Evolutionary conservation across 1,284 basidiomycete species (phyloP), one percentile per base, ranked within the genome.

Genomic region (Pascua guehoae): DNA sequence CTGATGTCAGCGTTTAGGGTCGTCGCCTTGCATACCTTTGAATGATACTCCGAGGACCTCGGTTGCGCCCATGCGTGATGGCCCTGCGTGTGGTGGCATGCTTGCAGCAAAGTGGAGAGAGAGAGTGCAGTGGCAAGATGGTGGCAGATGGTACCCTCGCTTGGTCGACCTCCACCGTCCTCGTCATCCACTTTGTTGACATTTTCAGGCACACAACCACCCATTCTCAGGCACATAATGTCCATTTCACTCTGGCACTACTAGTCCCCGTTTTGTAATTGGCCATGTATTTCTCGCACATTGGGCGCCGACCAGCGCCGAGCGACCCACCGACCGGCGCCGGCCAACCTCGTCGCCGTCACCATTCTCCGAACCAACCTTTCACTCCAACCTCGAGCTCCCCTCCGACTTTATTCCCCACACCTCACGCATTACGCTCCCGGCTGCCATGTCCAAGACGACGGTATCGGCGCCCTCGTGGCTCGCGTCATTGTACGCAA

Each of bases 401-500:
- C 24, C 24, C 7, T 7, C 24, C 24, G 24, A 32, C 24, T 32
- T 7, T n/a, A n/a, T 4, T 32, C 24, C 24, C 3, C 24, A 32
- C 24, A n/a, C n/a, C n/a, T n/a, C n/a, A n/a, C n/a, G n/a, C n/a
- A n/a, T n/a, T n/a, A n/a, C n/a, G n/a, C n/a, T n/a, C n/a, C n/a
- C 24, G 24, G 42, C 16, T 3, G 49, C 10, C 39, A 53, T 53
- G 51, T 41, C 45, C 16, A 55, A 38, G 24, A 51, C 55, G 7
- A 41, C 64, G n/a, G 69, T 65, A 58, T 55, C 63, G 14, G 73
- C 71, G 11, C 73, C 73, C 1, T 37, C 43, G 53, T 75, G 70
- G 68, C 57, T 71, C 49, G 57, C 65, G 45, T 49, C 57, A 8
- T 67, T 76, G 41, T 77, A 75, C 61, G 57, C 70, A 12, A 67